Percentiles rank a stretch among this genome's conserved stretches.
Evolutionary conservation across 257 asterid species (phyloP).

Genomic region (Solanum tarijense): DNA sequence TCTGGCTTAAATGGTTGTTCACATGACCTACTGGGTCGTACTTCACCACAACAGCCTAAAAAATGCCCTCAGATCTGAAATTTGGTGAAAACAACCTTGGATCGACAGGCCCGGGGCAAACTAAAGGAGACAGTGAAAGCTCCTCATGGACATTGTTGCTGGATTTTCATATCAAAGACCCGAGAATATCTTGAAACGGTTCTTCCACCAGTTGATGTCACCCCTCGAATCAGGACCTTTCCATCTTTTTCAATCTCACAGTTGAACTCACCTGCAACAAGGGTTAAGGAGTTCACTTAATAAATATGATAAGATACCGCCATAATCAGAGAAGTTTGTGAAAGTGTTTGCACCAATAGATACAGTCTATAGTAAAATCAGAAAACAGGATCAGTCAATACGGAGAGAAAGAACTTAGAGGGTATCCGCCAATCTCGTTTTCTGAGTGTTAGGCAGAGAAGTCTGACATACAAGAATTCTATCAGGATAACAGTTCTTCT

Average conservation of each 20-base stretch:
- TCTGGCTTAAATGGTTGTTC: neutral
- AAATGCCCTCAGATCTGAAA: conserved; percentile 64
- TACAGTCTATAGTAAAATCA: neutral
- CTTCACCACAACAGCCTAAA: conserved; percentile 57
- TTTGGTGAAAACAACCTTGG: conserved; percentile 48
- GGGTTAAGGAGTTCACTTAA: neutral
- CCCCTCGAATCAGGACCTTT: conserved; percentile 48
- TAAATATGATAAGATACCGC: neutral
- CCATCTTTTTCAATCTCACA: conserved; percentile 50
- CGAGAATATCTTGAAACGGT: conserved; percentile 37
- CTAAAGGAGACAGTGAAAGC: conserved; percentile 60
- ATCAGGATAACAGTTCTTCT: neutral
- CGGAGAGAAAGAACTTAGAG: neutral
- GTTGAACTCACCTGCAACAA: conserved; percentile 52
- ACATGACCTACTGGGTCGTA: conserved; percentile 2
- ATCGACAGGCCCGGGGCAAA: conserved; percentile 72
- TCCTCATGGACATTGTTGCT: conserved; percentile 69
- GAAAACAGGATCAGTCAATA: neutral
- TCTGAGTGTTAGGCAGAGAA: neutral
- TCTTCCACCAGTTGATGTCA: conserved; percentile 54
- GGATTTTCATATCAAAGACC: conserved; percentile 55
- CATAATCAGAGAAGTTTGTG: neutral
- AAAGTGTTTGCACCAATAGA: neutral
- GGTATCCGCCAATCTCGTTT: neutral
- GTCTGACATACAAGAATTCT: neutral